phyloP scores from a whole-genome alignment of 768 basidiomycete species.

The Rhizopogon vinicolor region DNA sequence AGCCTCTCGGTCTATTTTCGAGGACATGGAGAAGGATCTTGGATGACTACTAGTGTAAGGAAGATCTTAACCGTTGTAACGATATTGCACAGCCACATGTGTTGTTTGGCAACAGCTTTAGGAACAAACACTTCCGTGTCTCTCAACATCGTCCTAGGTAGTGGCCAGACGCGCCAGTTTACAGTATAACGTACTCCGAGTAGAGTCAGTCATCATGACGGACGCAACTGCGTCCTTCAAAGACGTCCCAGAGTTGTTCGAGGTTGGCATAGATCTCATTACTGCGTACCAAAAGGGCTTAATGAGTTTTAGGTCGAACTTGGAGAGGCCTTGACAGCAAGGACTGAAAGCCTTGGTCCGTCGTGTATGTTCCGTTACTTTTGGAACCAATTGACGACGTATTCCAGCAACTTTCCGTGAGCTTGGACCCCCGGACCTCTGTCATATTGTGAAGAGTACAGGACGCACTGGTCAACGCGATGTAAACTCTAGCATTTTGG shows the following conservation, averaged over 20 bases:
- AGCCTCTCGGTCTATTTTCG: too few species aligned
- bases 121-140: constrained; percentile 14
- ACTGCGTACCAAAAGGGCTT: not conserved
- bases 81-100: not conserved
- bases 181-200: not conserved
- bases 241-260: constrained; percentile 95
- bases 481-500: constrained; percentile 42
- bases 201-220: constrained; percentile 35
- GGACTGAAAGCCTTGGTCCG: constrained; percentile 90
- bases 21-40: too few species aligned
- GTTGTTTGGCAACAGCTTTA: constrained; percentile 23
- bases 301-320: constrained; percentile 63
- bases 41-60: too few species aligned
- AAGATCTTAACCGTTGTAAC: too few species aligned
- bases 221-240: constrained; percentile 66
- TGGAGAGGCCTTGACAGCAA: constrained; percentile 82
- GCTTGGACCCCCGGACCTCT: constrained; percentile 95
- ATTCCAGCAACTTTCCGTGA: constrained; percentile 86
- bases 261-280: constrained; percentile 45
- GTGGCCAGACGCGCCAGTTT: not conserved
- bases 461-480: constrained; percentile 83
- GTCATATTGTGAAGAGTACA: constrained; percentile 91
- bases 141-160: not conserved
- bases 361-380: constrained; percentile 6
- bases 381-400: constrained; percentile 2